Conservation (phyloP, 2,329 filamentous ascomycete genomes). For the Daldinia sp. region DNA sequence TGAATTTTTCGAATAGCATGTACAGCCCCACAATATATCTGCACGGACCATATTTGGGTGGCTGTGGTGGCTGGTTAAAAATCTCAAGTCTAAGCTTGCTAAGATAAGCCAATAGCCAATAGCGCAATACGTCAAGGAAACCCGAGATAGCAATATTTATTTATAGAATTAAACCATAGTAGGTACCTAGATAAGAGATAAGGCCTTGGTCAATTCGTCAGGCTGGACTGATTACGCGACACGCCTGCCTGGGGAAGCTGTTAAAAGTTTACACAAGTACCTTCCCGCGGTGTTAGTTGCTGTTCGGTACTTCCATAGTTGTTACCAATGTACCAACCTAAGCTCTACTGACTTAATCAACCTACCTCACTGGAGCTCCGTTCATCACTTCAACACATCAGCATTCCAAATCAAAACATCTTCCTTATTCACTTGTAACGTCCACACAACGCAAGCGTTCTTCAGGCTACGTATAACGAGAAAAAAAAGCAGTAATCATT, state of each 20-base stretch:
- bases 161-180: neutral
- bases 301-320: conserved; percentile 6
- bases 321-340: conserved; percentile 16
- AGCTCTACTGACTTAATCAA: neutral
- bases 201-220: conserved; percentile 37
- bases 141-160: conserved; percentile 14
- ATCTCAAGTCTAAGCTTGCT: too few species aligned
- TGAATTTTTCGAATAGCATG: too few species aligned
- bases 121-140: neutral
- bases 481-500: too few species aligned
- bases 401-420: conserved; percentile 18
- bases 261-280: conserved; percentile 13
- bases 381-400: conserved; percentile 39
- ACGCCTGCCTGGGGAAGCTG: conserved; percentile 39
- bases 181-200: neutral
- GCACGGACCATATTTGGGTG: too few species aligned
- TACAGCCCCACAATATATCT: too few species aligned
- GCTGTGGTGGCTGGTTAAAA: too few species aligned
- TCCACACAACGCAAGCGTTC: conserved; percentile 3
- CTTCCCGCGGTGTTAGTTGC: conserved; percentile 31
- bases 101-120: neutral
- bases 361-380: conserved; percentile 31
- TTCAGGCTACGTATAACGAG: neutral
- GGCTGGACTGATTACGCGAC: conserved; percentile 47
- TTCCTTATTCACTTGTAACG: conserved; percentile 9